Evolutionary conservation across 2,329 filamentous ascomycete species (phyloP).

Genomic region (Beauveria caledonica): DNA sequence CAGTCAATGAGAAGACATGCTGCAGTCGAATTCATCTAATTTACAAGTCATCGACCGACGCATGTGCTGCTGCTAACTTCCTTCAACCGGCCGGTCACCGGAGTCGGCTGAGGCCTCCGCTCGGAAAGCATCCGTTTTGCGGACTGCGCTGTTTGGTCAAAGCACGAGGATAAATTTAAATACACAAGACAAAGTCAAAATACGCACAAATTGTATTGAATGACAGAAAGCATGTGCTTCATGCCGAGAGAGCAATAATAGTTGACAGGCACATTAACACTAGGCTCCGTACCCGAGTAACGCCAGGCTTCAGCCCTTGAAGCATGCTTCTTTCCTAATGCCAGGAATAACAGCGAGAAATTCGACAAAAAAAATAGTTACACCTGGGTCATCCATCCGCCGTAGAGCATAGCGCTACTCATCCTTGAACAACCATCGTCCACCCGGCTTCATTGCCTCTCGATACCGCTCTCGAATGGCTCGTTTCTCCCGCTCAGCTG

Average conservation of each 20-base stretch:
- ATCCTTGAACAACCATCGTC: slow-evolving; percentile 75
- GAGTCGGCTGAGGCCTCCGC: too few relatives aligned
- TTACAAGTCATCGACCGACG: too few relatives aligned
- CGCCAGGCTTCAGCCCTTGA: slow-evolving; percentile 2
- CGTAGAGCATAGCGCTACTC: slow-evolving; percentile 39
- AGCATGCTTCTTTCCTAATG: slow-evolving; percentile 3
- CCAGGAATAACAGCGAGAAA: neutral
- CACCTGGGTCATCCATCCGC: neutral
- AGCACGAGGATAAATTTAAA: too few relatives aligned
- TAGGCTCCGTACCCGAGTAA: neutral
- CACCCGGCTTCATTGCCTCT: slow-evolving; percentile 71
- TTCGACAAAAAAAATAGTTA: neutral
- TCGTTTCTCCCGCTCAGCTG: slow-evolving; percentile 52
- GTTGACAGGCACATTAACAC: neutral
- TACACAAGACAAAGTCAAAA: too few relatives aligned
- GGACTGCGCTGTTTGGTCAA: too few relatives aligned
- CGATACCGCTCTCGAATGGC: slow-evolving; percentile 65
- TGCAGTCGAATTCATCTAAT: too few relatives aligned
- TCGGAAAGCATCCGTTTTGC: too few relatives aligned
- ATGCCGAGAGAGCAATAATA: neutral
- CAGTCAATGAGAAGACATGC: too few relatives aligned
- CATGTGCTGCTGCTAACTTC: too few relatives aligned
- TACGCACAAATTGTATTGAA: too few relatives aligned
- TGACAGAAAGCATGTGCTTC: too few relatives aligned
- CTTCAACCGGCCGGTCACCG: too few relatives aligned